phyloP scores from a whole-genome alignment of 2,329 filamentous ascomycete genomes.

The Camillea tinctor region DNA sequence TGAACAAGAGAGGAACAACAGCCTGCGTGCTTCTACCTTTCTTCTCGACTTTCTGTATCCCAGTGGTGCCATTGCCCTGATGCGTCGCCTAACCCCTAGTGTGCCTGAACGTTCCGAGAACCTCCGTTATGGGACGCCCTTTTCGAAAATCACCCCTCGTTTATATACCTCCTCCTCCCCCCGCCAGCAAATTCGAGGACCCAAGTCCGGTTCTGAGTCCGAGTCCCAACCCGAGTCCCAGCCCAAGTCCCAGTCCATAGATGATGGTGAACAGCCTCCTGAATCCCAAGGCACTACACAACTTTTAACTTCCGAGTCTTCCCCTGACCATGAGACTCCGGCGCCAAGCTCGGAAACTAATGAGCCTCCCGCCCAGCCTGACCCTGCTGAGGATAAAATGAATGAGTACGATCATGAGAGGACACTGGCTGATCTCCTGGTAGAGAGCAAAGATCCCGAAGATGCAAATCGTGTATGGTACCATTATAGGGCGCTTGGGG shows the following conservation, averaged over 20 bases:
- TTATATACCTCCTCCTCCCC: slow-evolving; percentile 27
- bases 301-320: background rate
- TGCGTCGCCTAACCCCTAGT: slow-evolving; percentile 36
- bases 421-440: slow-evolving; percentile 21
- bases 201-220: background rate
- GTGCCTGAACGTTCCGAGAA: slow-evolving; percentile 23
- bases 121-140: slow-evolving; percentile 26
- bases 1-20: slow-evolving; percentile 24
- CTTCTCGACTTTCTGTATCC: slow-evolving; percentile 59
- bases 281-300: no score
- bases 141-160: slow-evolving; percentile 22
- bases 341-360: background rate
- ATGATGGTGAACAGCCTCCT: no score
- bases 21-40: slow-evolving; percentile 46
- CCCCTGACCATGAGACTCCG: background rate
- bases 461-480: slow-evolving; percentile 43
- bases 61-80: slow-evolving; percentile 40
- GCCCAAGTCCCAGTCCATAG: background rate
- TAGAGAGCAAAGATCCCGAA: slow-evolving; percentile 11
- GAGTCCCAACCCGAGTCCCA: background rate
- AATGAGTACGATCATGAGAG: slow-evolving; percentile 7
- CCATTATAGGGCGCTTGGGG: slow-evolving; percentile 39
- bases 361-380: background rate
- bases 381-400: background rate
- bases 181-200: slow-evolving; percentile 6